Conservation (phyloP, 2,329 filamentous ascomycete genomes). For the Rhinocladiella similis region DNA sequence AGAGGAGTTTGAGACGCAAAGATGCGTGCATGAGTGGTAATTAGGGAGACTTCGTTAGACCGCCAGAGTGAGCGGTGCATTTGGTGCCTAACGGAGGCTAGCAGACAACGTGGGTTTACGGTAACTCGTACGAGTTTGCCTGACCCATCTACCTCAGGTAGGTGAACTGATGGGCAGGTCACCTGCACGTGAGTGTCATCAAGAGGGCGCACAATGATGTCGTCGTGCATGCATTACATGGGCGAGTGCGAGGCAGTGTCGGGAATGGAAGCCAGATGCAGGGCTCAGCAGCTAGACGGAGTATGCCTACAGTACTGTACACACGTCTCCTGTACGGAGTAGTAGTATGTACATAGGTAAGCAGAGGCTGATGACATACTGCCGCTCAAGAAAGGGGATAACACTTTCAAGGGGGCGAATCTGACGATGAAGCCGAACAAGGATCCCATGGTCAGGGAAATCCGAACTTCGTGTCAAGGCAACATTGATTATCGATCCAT, state of each 20-base stretch:
- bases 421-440: neutral
- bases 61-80: too few relatives aligned
- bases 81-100: too few relatives aligned
- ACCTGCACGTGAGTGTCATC: constrained; percentile 9
- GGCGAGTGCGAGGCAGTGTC: neutral
- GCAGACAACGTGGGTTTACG: too few relatives aligned
- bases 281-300: too few relatives aligned
- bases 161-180: too few relatives aligned
- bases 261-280: neutral
- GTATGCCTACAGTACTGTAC: too few relatives aligned
- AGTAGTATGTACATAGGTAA: too few relatives aligned
- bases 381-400: neutral
- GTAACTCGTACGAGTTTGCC: too few relatives aligned
- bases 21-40: too few relatives aligned
- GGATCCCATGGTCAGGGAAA: neutral
- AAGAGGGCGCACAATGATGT: constrained; percentile 17
- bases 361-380: neutral
- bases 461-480: too few relatives aligned
- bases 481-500: neutral
- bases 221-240: constrained; percentile 6
- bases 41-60: neutral
- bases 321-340: too few relatives aligned
- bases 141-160: too few relatives aligned
- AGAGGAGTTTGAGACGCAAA: neutral
- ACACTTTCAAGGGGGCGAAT: neutral